Percentiles rank a stretch among this genome's conserved stretches.
These are phyloP conservation scores for Suillus weaverae DNA, from an alignment of 768 basidiomycete genomes.

Conservation along the genomic window DNA sequence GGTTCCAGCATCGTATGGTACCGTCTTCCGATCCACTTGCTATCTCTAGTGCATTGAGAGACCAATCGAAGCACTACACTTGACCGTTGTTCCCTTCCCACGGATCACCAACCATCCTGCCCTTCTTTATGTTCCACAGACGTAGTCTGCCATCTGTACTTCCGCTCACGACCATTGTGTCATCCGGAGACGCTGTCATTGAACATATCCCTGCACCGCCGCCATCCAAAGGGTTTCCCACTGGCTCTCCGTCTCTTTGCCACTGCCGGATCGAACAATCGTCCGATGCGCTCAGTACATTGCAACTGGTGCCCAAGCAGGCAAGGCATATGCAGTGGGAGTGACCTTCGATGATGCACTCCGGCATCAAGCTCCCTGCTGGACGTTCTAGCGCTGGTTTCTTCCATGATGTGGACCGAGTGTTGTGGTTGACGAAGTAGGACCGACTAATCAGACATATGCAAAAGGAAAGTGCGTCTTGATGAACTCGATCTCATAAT, in stretches of 20 bases:
- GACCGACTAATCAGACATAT: not conserved
- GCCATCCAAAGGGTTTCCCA: not conserved
- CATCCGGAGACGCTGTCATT: too few relatives aligned
- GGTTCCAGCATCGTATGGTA: conserved; percentile 15
- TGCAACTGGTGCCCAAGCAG: not conserved
- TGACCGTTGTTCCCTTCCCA: not conserved
- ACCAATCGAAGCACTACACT: conserved; percentile 12
- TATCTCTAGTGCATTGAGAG: not conserved
- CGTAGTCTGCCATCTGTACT: not conserved
- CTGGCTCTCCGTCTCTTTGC: not conserved
- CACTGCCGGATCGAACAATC: not conserved
- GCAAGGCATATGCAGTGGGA: not conserved
- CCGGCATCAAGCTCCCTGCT: not conserved
- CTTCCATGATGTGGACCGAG: not conserved
- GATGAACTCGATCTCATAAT: too few relatives aligned
- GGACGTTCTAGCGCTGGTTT: not conserved
- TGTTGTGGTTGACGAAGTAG: not conserved
- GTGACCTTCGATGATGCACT: not conserved
- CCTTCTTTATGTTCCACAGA: not conserved
- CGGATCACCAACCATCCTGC: not conserved
- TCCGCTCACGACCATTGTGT: not conserved
- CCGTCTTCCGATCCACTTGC: not conserved
- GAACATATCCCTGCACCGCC: too few relatives aligned
- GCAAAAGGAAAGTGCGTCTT: too few relatives aligned
- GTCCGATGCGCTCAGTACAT: not conserved